Evolutionary conservation across 2,329 filamentous ascomycete genomes (phyloP), one percentile per base, ranked within the genome.

Genomic region (Fusarium scirpi): DNA sequence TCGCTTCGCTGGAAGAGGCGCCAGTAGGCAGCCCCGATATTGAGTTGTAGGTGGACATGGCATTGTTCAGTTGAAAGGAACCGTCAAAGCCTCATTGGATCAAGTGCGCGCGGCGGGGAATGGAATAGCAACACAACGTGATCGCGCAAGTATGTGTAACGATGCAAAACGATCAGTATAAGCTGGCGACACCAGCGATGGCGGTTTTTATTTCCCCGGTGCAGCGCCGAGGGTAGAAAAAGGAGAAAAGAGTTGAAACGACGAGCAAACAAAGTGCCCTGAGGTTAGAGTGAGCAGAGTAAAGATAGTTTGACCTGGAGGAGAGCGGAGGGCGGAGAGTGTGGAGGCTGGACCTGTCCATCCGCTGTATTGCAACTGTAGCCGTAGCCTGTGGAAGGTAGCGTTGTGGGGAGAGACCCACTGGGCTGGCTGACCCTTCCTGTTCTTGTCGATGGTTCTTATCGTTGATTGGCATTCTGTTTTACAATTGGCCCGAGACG

Each of bases 11-110:
- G 67, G 81, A 77, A 53, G 82, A 80, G 73, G 82, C 77, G 77
- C 80, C 79, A 69, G 82, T 79, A 71, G 82, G 79, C 76, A 86
- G 82, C 75, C 81, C 82, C 80, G 84, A 80, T 82, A 88, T 85
- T 77, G 85, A 82, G 79, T 87, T 88, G 82, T 84, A 89, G 75
- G 83, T 82, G 72, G 86, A 85, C 87, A 89, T 89, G 76, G 82
- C 85, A 86, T 87, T 73, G 76, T 78, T 77, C 67, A 73, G 75
- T 74, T 70, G 71, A 73, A 74, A 70, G 60, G 71, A 66, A 69
- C 67, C 66, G 73, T 77, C 77, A 78, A 72, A 67, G 74, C 71
- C 71, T 72, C 74, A 77, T 77, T 67, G 56, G 62, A 63, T 63
- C 64, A 60, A 58, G 61, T 67, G 55, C 51, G 63, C 71, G 58